Percentiles rank a stretch among this genome's conserved stretches.
Conservation (phyloP, 352 stramenopile genomes). For the Phytophthora colocasiae region DNA sequence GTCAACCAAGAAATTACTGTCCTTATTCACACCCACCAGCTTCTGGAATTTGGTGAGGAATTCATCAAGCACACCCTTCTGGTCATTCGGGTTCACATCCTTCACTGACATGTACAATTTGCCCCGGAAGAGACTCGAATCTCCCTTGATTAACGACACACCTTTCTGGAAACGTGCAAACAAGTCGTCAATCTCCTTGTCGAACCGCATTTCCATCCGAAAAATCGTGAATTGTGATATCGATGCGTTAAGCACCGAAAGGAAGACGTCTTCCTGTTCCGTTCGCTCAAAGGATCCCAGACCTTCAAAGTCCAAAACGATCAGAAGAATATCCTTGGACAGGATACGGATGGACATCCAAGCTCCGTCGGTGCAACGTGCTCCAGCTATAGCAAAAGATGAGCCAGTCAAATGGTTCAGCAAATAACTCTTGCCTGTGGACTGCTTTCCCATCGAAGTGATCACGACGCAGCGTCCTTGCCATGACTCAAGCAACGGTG, state of each 20-base stretch:
- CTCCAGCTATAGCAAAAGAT: constrained; percentile 71
- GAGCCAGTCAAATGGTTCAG: constrained; percentile 79
- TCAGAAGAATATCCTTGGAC: constrained; percentile 50
- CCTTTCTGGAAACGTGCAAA: constrained; percentile 77
- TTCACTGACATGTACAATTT: constrained; percentile 84
- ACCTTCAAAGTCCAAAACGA: constrained; percentile 84
- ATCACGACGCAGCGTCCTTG: constrained; percentile 44
- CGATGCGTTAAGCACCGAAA: constrained; percentile 75
- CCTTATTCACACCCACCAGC: constrained; percentile 58
- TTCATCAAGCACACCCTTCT: constrained; percentile 55
- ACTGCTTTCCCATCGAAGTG: constrained; percentile 72
- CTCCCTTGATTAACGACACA: constrained; percentile 66
- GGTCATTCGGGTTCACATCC: constrained; percentile 81
- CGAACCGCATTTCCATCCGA: constrained; percentile 77
- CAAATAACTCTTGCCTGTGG: constrained; percentile 84
- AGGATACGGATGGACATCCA: constrained; percentile 55
- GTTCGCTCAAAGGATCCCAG: constrained; percentile 76
- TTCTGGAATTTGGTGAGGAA: constrained; percentile 63
- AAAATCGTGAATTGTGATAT: constrained; percentile 83
- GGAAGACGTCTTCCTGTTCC: constrained; percentile 79
- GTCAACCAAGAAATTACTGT: constrained; percentile 67
- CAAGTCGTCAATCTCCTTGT: constrained; percentile 81
- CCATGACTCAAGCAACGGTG: constrained; percentile 49
- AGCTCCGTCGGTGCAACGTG: constrained; percentile 48
- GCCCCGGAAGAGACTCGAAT: constrained; percentile 61